These are phyloP conservation scores for Epichloe hybrida DNA, from an alignment of 2,329 filamentous ascomycete genomes.

Conservation along the genomic window DNA sequence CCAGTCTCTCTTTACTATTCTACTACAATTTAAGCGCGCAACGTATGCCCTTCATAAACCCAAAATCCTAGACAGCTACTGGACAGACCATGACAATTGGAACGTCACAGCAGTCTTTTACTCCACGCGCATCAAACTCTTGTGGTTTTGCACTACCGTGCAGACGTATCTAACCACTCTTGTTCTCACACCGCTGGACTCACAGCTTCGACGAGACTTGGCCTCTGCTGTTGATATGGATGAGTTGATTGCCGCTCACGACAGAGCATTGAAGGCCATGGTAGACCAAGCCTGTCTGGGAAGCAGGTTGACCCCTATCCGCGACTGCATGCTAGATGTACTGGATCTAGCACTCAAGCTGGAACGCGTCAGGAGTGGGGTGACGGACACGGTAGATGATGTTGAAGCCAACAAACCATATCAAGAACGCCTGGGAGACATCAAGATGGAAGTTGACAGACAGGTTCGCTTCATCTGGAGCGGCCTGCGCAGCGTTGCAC, in stretches of 20 bases:
- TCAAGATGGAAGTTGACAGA: slow-evolving; percentile 50
- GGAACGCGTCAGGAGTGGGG: slow-evolving; percentile 38
- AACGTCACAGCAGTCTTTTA: slow-evolving; percentile 39
- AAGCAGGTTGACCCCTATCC: slow-evolving; percentile 53
- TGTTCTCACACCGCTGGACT: slow-evolving; percentile 49
- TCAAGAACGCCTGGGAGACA: slow-evolving; percentile 36
- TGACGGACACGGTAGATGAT: slow-evolving; percentile 11
- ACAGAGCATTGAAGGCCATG: slow-evolving; percentile 46
- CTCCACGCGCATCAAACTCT: slow-evolving; percentile 50
- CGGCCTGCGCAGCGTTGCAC: slow-evolving; percentile 60
- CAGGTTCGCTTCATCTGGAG: slow-evolving; percentile 57
- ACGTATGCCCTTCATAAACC: slow-evolving; percentile 50
- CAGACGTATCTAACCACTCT: slow-evolving; percentile 65
- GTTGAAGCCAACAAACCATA: slow-evolving; percentile 28
- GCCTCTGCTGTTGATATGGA: slow-evolving; percentile 58
- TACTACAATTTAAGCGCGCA: slow-evolving; percentile 66
- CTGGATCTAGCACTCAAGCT: slow-evolving; percentile 64
- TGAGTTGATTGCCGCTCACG: slow-evolving; percentile 61
- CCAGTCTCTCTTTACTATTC: slow-evolving; percentile 57
- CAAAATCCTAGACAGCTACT: slow-evolving; percentile 28
- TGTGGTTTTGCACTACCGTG: slow-evolving; percentile 66
- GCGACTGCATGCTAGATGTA: slow-evolving; percentile 58
- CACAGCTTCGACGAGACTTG: slow-evolving; percentile 44
- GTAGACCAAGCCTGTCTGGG: slow-evolving; percentile 58
- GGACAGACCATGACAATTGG: slow-evolving; percentile 22